Evolutionary conservation across 306 rosid genomes (phyloP).

Genomic region (Benincasa hispida): DNA sequence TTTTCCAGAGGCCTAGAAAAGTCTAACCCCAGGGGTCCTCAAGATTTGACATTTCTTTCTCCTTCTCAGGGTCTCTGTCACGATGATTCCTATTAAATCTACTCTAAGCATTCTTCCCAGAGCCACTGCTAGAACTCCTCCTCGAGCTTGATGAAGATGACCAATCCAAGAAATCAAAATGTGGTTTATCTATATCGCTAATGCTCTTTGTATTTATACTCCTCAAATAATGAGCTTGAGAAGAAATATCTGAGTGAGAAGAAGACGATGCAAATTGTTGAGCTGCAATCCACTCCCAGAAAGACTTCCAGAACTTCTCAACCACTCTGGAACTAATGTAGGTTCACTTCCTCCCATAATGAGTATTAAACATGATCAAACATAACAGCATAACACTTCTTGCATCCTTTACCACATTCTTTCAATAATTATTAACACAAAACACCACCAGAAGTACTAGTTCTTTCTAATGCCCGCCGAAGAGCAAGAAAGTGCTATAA

Average conservation of each 20-base stretch:
- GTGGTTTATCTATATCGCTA: constrained; percentile 57
- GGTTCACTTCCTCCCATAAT: constrained; percentile 97
- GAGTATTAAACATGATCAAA: constrained; percentile 80
- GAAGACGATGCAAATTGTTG: constrained; percentile 44
- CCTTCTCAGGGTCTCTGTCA: constrained; percentile 88
- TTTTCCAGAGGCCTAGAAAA: constrained; percentile 52
- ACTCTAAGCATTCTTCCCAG: constrained; percentile 88
- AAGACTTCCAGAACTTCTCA: constrained; percentile 83
- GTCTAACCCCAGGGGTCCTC: constrained; percentile 67
- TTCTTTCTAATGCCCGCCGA: background rate
- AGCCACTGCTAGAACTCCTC: constrained; percentile 59
- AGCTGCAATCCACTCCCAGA: constrained; percentile 76
- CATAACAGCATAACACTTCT: constrained; percentile 17
- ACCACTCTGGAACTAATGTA: constrained; percentile 94
- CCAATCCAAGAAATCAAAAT: constrained; percentile 51
- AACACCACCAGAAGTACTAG: background rate
- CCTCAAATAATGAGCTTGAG: constrained; percentile 37
- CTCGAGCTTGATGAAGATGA: constrained; percentile 65
- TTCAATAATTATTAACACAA: background rate
- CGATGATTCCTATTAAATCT: constrained; percentile 82
- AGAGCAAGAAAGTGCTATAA: background rate
- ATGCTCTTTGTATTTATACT: constrained; percentile 52
- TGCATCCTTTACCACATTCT: constrained; percentile 39
- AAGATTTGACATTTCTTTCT: constrained; percentile 53
- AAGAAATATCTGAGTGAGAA: constrained; percentile 51